Evolutionary conservation across 73 alveolate genomes (phyloP).

Genomic region (Paramecium primaurelia): DNA sequence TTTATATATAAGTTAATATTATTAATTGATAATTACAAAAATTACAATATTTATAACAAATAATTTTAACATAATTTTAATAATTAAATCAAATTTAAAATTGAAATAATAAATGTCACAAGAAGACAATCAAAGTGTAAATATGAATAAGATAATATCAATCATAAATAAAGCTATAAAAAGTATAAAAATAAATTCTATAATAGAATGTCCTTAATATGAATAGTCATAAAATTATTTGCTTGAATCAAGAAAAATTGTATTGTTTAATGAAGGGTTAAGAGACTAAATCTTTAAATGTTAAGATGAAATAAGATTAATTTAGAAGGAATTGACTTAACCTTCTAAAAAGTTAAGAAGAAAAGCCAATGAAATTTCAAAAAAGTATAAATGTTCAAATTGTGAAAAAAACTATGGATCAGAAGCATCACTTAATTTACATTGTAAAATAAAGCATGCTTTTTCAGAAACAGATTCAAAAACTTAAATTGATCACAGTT

Average conservation of each 20-base stretch:
- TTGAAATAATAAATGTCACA: neutral
- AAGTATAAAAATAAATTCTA: neutral
- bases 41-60: neutral
- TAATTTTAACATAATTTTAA: slow-evolving; percentile 9
- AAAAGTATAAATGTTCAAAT: slow-evolving; percentile 24
- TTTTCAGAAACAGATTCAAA: slow-evolving; percentile 18
- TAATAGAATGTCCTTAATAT: neutral
- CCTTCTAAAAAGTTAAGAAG: slow-evolving; percentile 7
- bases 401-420: slow-evolving; percentile 49
- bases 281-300: neutral
- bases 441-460: slow-evolving; percentile 42
- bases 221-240: neutral
- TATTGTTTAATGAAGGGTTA: neutral
- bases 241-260: neutral
- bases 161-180: neutral
- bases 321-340: neutral
- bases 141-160: neutral
- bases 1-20: too few relatives aligned
- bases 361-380: slow-evolving; percentile 26
- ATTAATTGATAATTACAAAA: neutral
- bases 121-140: neutral
- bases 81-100: slow-evolving; percentile 15
- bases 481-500: neutral
- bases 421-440: slow-evolving; percentile 53
- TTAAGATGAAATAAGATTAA: neutral